These are phyloP conservation scores for Aspergillus diversus DNA, from an alignment of 495 filamentous ascomycete species.

Conservation along the genomic window DNA sequence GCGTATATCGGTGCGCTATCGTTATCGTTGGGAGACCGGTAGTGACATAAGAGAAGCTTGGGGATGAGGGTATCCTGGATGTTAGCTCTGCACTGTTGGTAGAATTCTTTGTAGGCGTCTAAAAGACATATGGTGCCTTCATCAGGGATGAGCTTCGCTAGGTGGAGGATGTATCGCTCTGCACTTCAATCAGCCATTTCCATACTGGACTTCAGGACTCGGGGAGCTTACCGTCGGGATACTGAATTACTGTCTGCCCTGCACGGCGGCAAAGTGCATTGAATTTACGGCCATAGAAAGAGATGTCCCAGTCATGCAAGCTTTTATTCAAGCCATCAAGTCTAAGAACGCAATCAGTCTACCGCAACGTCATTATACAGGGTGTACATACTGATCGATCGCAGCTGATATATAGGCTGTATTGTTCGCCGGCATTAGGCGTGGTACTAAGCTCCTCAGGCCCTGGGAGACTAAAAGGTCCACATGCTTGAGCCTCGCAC, in stretches of 20 bases:
- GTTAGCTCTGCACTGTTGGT: constrained; percentile 37
- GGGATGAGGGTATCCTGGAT: constrained; percentile 67
- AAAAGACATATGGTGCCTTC: constrained; percentile 15
- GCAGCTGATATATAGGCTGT: constrained; percentile 12
- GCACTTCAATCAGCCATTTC: not conserved
- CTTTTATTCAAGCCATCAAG: constrained; percentile 75
- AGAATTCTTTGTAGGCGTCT: constrained; percentile 12
- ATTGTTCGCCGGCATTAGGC: constrained; percentile 9
- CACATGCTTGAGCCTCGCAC: constrained; percentile 14
- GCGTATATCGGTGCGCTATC: constrained; percentile 15
- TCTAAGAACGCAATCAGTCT: constrained; percentile 25
- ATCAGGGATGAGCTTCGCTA: constrained; percentile 11
- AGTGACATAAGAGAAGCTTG: constrained; percentile 62
- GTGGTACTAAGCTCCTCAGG: constrained; percentile 3
- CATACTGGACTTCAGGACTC: not conserved
- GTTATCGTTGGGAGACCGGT: constrained; percentile 8
- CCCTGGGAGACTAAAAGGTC: constrained; percentile 14
- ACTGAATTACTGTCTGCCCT: constrained; percentile 56
- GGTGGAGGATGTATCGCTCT: constrained; percentile 21
- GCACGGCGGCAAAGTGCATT: constrained; percentile 54
- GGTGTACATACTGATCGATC: constrained; percentile 11
- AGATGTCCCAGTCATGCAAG: constrained; percentile 62
- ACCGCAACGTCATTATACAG: no score
- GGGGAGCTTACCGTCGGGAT: constrained; percentile 43
- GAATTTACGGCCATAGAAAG: constrained; percentile 68